Base-by-base conservation (phyloP, 2,329 filamentous ascomycete genomes). In the Monosporascus ibericus region DNA sequence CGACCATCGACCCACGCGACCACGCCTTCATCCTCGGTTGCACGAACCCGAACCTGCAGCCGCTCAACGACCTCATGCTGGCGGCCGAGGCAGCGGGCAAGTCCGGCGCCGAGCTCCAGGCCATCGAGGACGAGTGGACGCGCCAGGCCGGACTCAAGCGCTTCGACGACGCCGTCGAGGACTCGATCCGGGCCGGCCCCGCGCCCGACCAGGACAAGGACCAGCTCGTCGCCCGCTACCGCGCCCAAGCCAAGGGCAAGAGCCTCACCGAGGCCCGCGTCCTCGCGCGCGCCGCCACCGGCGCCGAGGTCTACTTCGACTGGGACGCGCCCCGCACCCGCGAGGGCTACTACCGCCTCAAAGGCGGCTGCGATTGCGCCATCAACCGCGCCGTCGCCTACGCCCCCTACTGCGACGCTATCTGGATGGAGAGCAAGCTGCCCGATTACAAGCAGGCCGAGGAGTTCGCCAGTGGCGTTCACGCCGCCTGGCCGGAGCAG, bases 361-460 rank as follows among this genome's bases (percentile, higher is more conserved):
- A 90, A 72, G 94, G 94, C 55, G 94, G 94, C 54, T 95, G 89
- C 65, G 86, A 91, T 71, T 95, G 89, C 70, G 91, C 92, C 55
- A 77, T 97, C 69, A 95, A 94, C 79, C 85, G 92, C 47, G 92
- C 92, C 36, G 75, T 95, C 53, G 90, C 92, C 6, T 97, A 95
- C 68, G 92, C 90, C 0, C 92, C 94, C 2, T 96, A 95, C 75
- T 88, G 87, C 57, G 92, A 97, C 67, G 85, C 95, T 70, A 95
- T 99, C 72, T 99, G 94, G 94, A 99, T 99, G 94, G 94, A 99
- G 82, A 92, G 87, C 76, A 96, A 96, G 76, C 79, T 96, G 60
- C 94, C 94, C 46, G 92, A 97, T 70, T 97, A 79, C 70, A 79
- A 80, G 48, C 94, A 97, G 76, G 94, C 94, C 24, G 83, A 90